Percentiles rank a stretch among this genome's conserved stretches.
Evolutionary conservation across 225 moss, liverwort and hornwort genomes (phyloP).

Genomic region (Anthoceros angustus): DNA sequence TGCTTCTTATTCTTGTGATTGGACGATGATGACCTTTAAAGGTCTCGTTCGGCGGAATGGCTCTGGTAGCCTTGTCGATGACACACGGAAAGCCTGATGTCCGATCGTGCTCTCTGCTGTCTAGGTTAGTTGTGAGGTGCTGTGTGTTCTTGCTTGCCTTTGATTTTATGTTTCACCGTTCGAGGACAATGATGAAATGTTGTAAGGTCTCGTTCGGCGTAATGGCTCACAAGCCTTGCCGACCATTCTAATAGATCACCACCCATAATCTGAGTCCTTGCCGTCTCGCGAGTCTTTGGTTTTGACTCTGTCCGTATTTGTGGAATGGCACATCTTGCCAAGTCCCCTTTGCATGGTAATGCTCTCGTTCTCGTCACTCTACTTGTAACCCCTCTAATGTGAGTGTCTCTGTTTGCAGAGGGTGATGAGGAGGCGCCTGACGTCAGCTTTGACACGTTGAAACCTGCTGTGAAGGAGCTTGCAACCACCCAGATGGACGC

Average conservation of each 20-base stretch:
- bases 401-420: not conserved
- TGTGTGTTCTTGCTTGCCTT: slow-evolving; percentile 10
- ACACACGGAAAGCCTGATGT: slow-evolving; percentile 16
- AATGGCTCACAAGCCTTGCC: slow-evolving; percentile 26
- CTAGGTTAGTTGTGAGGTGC: not conserved
- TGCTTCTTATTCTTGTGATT: not conserved
- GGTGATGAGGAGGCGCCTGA: not conserved
- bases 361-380: not conserved
- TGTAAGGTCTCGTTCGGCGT: slow-evolving; percentile 34
- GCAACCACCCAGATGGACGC: slow-evolving; percentile 54
- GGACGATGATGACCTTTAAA: slow-evolving; percentile 15
- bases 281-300: not conserved
- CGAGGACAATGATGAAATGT: slow-evolving; percentile 16
- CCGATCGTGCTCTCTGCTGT: not conserved
- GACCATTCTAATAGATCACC: slow-evolving; percentile 35
- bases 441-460: not conserved
- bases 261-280: slow-evolving; percentile 9
- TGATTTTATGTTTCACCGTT: not conserved
- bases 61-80: slow-evolving; percentile 12
- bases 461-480: slow-evolving; percentile 30
- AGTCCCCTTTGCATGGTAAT: not conserved
- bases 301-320: not conserved
- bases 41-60: slow-evolving; percentile 14
- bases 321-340: too few relatives aligned
- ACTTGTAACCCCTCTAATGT: not conserved